phyloP scores from a whole-genome alignment of 1,284 basidiomycete species.

The Exobasidium rhododendri region DNA sequence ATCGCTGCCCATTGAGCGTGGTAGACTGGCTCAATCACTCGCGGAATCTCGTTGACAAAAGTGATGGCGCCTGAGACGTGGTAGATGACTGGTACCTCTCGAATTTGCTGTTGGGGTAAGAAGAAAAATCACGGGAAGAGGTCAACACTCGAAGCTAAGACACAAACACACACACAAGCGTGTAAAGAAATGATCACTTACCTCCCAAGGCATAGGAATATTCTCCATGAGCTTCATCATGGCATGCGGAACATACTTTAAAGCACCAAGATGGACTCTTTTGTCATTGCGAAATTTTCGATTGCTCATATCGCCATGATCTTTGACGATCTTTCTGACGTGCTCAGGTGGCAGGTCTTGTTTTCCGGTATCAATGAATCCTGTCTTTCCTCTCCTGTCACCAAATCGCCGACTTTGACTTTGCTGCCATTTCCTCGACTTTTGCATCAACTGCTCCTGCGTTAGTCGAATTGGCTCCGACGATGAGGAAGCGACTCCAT shows the following conservation, averaged over 20 bases:
- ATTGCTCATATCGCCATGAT: conserved; percentile 56
- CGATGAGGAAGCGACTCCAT: conserved; percentile 2
- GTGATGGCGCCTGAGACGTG: conserved; percentile 97
- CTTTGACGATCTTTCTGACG: conserved; percentile 55
- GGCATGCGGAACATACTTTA: conserved; percentile 98
- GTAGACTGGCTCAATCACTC: conserved; percentile 93
- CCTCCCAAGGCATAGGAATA: conserved; percentile 96
- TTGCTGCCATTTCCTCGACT: conserved; percentile 88
- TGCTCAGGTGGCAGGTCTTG: conserved; percentile 74
- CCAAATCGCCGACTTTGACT: conserved; percentile 88
- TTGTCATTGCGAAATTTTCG: conserved; percentile 89
- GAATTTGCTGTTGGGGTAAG: conserved; percentile 40
- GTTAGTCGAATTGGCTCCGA: conserved; percentile 60
- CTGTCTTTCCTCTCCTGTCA: conserved; percentile 75
- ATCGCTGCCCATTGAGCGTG: conserved; percentile 99
- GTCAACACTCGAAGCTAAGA: background rate
- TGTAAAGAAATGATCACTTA: conserved; percentile 12
- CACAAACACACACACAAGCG: background rate
- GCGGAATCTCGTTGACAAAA: conserved; percentile 96
- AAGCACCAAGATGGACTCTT: conserved; percentile 92
- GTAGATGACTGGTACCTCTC: conserved; percentile 58
- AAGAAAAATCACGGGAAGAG: background rate
- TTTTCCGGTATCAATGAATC: conserved; percentile 87
- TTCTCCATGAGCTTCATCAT: conserved; percentile 99
- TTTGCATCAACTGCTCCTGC: conserved; percentile 74